Conservation (phyloP, 164 flowering plant genomes). For the Stephania japonica region DNA sequence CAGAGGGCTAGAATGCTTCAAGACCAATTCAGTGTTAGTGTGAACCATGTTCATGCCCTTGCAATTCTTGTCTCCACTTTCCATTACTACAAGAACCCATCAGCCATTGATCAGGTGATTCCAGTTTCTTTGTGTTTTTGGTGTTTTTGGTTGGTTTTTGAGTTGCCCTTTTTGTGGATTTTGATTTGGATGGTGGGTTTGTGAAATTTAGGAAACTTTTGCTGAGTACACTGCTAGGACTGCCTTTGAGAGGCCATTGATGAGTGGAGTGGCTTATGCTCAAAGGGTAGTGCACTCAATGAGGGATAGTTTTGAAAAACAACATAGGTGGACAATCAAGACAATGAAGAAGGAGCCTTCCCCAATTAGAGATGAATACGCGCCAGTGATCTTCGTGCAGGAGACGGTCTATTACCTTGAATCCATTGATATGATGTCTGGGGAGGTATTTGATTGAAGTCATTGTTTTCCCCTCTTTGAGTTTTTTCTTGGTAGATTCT, state of each 20-base stretch:
- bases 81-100: slow-evolving; percentile 65
- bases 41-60: slow-evolving; percentile 92
- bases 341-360: slow-evolving; percentile 83
- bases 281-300: slow-evolving; percentile 60
- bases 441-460: slow-evolving; percentile 48
- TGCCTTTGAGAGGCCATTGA: slow-evolving; percentile 79
- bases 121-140: background rate
- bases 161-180: background rate
- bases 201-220: slow-evolving; percentile 66
- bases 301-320: slow-evolving; percentile 72
- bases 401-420: slow-evolving; percentile 76
- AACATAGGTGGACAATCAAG: slow-evolving; percentile 78
- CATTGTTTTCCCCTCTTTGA: background rate
- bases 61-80: slow-evolving; percentile 87
- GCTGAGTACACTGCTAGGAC: slow-evolving; percentile 86
- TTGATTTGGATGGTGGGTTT: slow-evolving; percentile 4
- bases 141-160: background rate
- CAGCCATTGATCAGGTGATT: slow-evolving; percentile 88
- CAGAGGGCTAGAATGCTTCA: slow-evolving; percentile 88
- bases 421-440: slow-evolving; percentile 96
- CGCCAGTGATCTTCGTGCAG: slow-evolving; percentile 86
- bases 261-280: slow-evolving; percentile 91
- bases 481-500: background rate
- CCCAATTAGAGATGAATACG: slow-evolving; percentile 80
- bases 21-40: slow-evolving; percentile 87